Conservation (phyloP, 2,329 filamentous ascomycete species). For the Ascochyta fabae region DNA sequence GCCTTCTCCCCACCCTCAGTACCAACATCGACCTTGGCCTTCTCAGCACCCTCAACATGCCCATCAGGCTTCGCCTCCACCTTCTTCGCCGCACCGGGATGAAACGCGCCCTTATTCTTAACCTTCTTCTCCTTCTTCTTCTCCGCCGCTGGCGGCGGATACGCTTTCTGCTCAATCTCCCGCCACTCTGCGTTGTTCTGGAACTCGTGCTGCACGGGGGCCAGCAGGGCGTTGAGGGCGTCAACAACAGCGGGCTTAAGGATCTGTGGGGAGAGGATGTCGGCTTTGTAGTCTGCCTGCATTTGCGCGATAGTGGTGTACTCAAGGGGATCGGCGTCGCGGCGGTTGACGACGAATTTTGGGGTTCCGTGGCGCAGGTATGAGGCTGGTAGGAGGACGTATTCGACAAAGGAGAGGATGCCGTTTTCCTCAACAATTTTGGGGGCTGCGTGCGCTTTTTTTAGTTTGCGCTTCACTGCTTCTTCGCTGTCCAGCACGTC, state of each 20-base stretch:
- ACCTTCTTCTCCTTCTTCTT: slow-evolving; percentile 73
- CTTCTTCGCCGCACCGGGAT: slow-evolving; percentile 54
- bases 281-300: slow-evolving; percentile 79
- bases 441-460: slow-evolving; percentile 81
- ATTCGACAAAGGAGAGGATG: slow-evolving; percentile 84
- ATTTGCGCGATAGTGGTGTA: slow-evolving; percentile 80
- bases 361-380: slow-evolving; percentile 62
- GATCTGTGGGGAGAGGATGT: slow-evolving; percentile 84
- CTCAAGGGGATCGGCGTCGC: slow-evolving; percentile 74
- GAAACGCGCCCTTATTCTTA: slow-evolving; percentile 75
- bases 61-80: slow-evolving; percentile 56
- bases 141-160: slow-evolving; percentile 70
- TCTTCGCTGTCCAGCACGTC: slow-evolving; percentile 86
- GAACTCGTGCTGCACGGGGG: slow-evolving; percentile 78
- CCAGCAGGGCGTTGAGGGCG: slow-evolving; percentile 75
- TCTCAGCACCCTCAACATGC: slow-evolving; percentile 52
- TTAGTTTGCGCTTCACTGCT: slow-evolving; percentile 68
- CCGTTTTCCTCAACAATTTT: slow-evolving; percentile 84
- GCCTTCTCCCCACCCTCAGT: slow-evolving; percentile 44
- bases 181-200: slow-evolving; percentile 79
- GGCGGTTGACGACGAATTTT: slow-evolving; percentile 72
- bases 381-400: slow-evolving; percentile 79
- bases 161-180: slow-evolving; percentile 76
- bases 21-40: slow-evolving; percentile 52
- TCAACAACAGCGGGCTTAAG: slow-evolving; percentile 84